Conservation (phyloP, 2,329 filamentous ascomycete genomes). For the Sphaerulina vaccinii region DNA sequence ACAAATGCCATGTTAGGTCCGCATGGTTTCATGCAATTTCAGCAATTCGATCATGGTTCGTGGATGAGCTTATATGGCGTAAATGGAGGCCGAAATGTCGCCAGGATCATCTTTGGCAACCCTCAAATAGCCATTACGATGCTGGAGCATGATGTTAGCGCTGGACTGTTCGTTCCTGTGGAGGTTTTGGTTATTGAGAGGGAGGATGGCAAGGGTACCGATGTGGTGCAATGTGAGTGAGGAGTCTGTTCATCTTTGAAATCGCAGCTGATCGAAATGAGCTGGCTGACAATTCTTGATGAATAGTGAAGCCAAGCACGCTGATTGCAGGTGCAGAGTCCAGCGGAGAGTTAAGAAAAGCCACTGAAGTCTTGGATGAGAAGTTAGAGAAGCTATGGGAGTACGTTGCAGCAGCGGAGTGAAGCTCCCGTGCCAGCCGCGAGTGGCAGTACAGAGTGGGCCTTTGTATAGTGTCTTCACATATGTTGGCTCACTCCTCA, state of each 20-base stretch:
- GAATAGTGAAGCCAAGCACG: slow-evolving; percentile 19
- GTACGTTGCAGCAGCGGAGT: slow-evolving; percentile 21
- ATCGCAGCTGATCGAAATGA: too few relatives aligned
- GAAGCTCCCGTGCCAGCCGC: too few relatives aligned
- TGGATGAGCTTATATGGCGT: slow-evolving; percentile 20
- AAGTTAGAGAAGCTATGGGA: slow-evolving; percentile 23
- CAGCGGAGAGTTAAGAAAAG: slow-evolving; percentile 12
- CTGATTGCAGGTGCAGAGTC: slow-evolving; percentile 21
- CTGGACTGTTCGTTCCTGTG: slow-evolving; percentile 23
- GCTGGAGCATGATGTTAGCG: slow-evolving; percentile 21
- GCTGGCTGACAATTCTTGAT: not conserved
- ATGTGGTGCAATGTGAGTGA: slow-evolving; percentile 14
- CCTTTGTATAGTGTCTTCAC: too few relatives aligned
- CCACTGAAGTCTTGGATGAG: slow-evolving; percentile 18
- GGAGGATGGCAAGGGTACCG: slow-evolving; percentile 18
- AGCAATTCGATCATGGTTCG: slow-evolving; percentile 16
- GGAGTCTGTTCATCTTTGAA: too few relatives aligned
- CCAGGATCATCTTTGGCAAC: slow-evolving; percentile 20
- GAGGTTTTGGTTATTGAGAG: slow-evolving; percentile 19
- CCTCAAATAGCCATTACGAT: slow-evolving; percentile 21
- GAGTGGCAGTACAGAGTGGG: too few relatives aligned
- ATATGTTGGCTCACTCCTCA: too few relatives aligned
- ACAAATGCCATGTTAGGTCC: slow-evolving; percentile 18
- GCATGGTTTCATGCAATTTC: slow-evolving; percentile 23
- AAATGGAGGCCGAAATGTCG: slow-evolving; percentile 12